Base-by-base conservation (phyloP, 176 grass and related monocot genomes). In the Oryza brachyantha region DNA sequence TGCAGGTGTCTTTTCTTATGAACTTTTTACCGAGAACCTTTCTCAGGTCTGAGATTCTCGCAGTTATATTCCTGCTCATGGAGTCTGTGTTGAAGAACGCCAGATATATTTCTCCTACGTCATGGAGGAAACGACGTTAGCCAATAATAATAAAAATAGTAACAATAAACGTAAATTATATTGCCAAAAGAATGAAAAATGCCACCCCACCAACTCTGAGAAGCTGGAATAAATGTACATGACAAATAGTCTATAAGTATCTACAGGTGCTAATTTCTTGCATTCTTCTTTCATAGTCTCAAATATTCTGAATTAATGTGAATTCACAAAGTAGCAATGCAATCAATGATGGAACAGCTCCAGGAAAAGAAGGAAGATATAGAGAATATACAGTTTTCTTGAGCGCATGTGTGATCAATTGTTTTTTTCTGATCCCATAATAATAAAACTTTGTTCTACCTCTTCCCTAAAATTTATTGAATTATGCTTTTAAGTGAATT, bases 81-180 rank as follows among this genome's bases (percentile, higher is more conserved):
- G 75, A 64, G 78, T 90, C 19, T 7, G 19, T 21, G 68, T 97
- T 97, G 79, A 97, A 97, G 84, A 97, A 93, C 5, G 87, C 74
- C 4, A 97, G 79, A 72, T 93, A 93, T 41, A 97, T 88, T 97
- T 97, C 90, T 62, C 93, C 93, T 97, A 28, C 25, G 69, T 28
- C 25, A 82, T 61, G 19, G 42, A 21, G 79, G n/a, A 35, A 6
- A 85, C n/a, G 70, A 46, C 34, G 2, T 52, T 32, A 63, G 14
- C n/a, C n/a, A 45, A 38, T 3, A 25, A 48, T 13, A 3, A 19
- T 16, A 6, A 25, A 61, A 35, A 4, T 13, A 12, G 7, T 29
- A n/a, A n/a, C n/a, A n/a, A n/a, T n/a, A n/a, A n/a, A n/a, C 31
- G 48, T 38, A 13, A 31, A 3, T 17, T 27, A 19, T 13, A 38